phyloP scores from a whole-genome alignment of 768 basidiomycete species.

The Hirschioporus abietinus region DNA sequence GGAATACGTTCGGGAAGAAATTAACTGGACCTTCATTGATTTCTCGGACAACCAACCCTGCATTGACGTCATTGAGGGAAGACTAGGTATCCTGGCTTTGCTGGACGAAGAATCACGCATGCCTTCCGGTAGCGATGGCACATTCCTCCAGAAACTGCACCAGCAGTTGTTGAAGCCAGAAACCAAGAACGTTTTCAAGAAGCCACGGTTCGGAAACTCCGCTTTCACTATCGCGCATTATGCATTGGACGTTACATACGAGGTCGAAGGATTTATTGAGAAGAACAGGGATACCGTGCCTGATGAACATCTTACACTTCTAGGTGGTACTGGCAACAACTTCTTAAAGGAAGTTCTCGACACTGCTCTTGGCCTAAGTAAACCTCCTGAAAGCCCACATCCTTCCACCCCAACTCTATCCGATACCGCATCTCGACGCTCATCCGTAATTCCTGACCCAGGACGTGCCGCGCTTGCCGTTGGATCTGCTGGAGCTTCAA shows the following conservation, averaged over 20 bases:
- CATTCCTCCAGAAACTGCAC: conserved; percentile 91
- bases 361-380: conserved; percentile 73
- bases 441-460: conserved; percentile 83
- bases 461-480: conserved; percentile 61
- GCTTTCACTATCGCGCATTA: conserved; percentile 98
- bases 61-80: conserved; percentile 98
- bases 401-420: conserved; percentile 74
- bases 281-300: conserved; percentile 99
- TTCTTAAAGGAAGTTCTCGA: conserved; percentile 96
- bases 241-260: conserved; percentile 96
- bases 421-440: conserved; percentile 75
- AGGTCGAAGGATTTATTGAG: conserved; percentile 96
- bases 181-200: conserved; percentile 90
- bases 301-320: conserved; percentile 90
- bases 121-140: conserved; percentile 86
- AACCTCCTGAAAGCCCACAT: conserved; percentile 57
- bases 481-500: conserved; percentile 26
- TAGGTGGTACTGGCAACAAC: conserved; percentile 81
- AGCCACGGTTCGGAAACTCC: conserved; percentile 96
- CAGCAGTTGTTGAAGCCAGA: conserved; percentile 79
- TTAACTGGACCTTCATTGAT: conserved; percentile 99
- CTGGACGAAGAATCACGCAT: conserved; percentile 98
- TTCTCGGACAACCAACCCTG: conserved; percentile 99
- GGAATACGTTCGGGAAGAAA: conserved; percentile 96
- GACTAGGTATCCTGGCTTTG: conserved; percentile 88